Percentiles rank a stretch among this genome's conserved stretches.
phyloP scores from a whole-genome alignment of 2,329 filamentous ascomycete species.

The Leptographium galeiforme region DNA sequence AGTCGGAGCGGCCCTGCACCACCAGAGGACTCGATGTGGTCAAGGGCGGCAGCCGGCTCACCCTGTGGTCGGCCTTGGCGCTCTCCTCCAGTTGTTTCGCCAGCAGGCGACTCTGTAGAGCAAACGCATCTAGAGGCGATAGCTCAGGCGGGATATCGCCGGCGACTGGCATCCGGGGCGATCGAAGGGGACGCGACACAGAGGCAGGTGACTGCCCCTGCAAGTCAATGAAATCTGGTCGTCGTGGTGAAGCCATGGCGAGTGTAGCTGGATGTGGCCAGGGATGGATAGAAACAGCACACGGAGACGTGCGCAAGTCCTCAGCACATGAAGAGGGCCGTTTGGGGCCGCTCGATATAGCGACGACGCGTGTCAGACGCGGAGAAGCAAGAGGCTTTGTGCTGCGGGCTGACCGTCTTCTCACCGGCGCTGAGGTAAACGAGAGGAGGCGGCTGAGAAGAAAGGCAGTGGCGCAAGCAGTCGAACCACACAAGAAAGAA shows the following conservation, averaged over 20 bases:
- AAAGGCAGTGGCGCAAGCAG: neutral
- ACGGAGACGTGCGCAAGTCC: neutral
- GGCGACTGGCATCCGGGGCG: constrained; percentile 63
- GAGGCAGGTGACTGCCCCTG: constrained; percentile 44
- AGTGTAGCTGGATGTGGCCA: neutral
- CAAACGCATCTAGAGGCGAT: constrained; percentile 90
- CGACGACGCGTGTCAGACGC: neutral
- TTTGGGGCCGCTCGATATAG: neutral
- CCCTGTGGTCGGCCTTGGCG: constrained; percentile 57
- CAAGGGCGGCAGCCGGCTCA: constrained; percentile 75
- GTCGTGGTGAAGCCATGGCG: constrained; percentile 12
- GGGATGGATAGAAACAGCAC: neutral
- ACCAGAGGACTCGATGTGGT: constrained; percentile 72
- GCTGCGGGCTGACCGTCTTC: too few species aligned
- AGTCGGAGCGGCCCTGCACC: constrained; percentile 61
- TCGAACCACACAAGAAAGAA: neutral
- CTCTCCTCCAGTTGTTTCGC: constrained; percentile 77
- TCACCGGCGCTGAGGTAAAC: too few species aligned
- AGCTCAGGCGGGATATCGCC: constrained; percentile 78
- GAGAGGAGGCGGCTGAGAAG: too few species aligned
- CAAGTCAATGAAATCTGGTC: constrained; percentile 46
- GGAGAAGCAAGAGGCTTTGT: too few species aligned
- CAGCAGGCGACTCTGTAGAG: constrained; percentile 76
- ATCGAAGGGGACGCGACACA: constrained; percentile 44
- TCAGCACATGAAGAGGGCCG: neutral